A percentile compares a stretch with the other conserved stretches of the same genome.
These are phyloP conservation scores for Stentor coeruleus DNA, from an alignment of 73 alveolate species.

Conservation along the genomic window DNA sequence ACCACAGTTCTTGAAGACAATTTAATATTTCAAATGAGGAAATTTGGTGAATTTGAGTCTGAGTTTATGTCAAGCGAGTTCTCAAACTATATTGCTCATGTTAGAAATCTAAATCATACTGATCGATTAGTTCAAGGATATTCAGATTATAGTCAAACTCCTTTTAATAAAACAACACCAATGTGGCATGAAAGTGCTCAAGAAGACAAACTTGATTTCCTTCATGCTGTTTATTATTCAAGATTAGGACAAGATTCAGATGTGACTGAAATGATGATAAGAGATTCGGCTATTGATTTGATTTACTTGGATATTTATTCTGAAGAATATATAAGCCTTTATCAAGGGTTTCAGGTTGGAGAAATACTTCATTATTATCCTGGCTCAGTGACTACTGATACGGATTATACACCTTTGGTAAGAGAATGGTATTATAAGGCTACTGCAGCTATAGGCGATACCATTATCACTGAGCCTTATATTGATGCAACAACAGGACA, in stretches of 20 bases:
- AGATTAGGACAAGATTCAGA: background rate
- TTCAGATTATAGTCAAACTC: background rate
- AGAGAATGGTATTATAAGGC: constrained; percentile 26
- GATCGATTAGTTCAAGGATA: background rate
- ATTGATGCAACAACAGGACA: background rate
- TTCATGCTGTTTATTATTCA: background rate
- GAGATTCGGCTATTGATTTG: background rate
- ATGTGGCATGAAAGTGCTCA: background rate
- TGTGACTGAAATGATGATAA: background rate
- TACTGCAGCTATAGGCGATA: background rate
- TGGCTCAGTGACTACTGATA: background rate
- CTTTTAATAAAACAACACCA: background rate
- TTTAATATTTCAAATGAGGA: background rate
- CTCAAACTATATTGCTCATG: background rate
- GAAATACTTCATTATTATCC: background rate
- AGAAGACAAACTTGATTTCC: background rate
- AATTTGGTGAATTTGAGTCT: background rate
- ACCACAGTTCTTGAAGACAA: background rate
- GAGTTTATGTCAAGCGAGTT: background rate
- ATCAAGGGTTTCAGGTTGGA: background rate
- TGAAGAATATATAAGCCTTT: background rate
- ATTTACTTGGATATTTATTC: background rate
- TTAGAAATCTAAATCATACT: background rate
- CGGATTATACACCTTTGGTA: constrained; percentile 10
- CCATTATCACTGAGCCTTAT: constrained; percentile 13